Evolutionary conservation across 208 protist genomes (phyloP).

Genomic region (Acanthamoeba sp.): DNA sequence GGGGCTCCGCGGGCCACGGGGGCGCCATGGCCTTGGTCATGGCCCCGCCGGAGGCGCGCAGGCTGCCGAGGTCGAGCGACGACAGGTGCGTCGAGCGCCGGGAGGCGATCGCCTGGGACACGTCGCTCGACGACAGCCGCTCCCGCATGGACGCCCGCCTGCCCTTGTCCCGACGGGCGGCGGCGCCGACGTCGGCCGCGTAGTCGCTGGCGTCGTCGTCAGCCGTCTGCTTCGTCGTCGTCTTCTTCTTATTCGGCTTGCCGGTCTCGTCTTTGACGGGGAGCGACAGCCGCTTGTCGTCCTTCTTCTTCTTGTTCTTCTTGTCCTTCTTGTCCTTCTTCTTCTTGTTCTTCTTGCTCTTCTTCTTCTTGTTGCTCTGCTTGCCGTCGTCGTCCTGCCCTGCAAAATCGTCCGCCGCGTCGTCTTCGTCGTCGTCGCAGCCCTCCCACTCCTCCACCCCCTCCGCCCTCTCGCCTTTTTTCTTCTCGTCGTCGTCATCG

Average conservation of each 20-base stretch:
- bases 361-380: neutral
- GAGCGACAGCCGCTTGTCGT: neutral
- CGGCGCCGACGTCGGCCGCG: too few species aligned
- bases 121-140: neutral
- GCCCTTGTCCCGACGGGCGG: neutral
- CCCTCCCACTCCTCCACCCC: constrained; percentile 22
- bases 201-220: too few species aligned
- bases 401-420: neutral
- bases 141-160: neutral
- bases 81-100: neutral
- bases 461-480: neutral
- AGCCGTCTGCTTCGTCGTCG: neutral
- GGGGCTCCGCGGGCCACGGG: too few species aligned
- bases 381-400: neutral
- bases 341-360: neutral
- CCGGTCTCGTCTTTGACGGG: neutral
- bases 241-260: neutral
- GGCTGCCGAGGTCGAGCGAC: neutral
- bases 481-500: neutral
- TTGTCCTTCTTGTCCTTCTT: neutral
- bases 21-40: too few species aligned
- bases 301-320: neutral
- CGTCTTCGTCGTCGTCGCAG: neutral
- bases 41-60: too few species aligned
- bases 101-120: neutral